These are phyloP conservation scores for Neurospora crassa DNA, from an alignment of 2,329 filamentous ascomycete species.

Conservation along the genomic window DNA sequence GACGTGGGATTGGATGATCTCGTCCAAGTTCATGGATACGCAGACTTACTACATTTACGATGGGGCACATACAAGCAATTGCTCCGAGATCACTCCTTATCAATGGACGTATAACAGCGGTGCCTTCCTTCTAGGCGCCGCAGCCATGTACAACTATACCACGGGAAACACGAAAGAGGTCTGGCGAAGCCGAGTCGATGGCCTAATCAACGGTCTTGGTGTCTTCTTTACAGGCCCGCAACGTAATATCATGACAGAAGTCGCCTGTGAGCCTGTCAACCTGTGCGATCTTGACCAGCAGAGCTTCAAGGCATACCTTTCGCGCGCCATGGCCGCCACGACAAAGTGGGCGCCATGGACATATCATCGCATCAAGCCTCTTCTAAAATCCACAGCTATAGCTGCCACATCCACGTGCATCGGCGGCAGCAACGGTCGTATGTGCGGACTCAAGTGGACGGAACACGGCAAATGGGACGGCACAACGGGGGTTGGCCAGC, in stretches of 20 bases:
- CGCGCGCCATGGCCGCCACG: conserved; percentile 51
- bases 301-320: conserved; percentile 55
- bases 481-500: conserved; percentile 54
- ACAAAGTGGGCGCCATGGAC: conserved; percentile 57
- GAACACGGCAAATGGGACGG: conserved; percentile 46
- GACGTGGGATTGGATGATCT: conserved; percentile 60
- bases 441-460: conserved; percentile 54
- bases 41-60: conserved; percentile 51
- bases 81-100: conserved; percentile 46
- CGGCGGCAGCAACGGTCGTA: conserved; percentile 44
- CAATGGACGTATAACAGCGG: conserved; percentile 65
- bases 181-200: conserved; percentile 51
- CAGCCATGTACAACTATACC: conserved; percentile 59
- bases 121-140: conserved; percentile 54
- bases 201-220: conserved; percentile 41
- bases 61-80: conserved; percentile 49
- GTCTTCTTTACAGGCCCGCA: conserved; percentile 42
- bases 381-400: conserved; percentile 44
- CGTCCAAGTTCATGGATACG: conserved; percentile 47
- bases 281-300: conserved; percentile 54
- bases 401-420: conserved; percentile 48
- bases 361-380: conserved; percentile 39
- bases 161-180: conserved; percentile 25
- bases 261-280: conserved; percentile 52
- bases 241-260: conserved; percentile 52